Base-by-base conservation (phyloP, 1,284 basidiomycete genomes). In the Cutaneotrichosporon cavernicola region DNA sequence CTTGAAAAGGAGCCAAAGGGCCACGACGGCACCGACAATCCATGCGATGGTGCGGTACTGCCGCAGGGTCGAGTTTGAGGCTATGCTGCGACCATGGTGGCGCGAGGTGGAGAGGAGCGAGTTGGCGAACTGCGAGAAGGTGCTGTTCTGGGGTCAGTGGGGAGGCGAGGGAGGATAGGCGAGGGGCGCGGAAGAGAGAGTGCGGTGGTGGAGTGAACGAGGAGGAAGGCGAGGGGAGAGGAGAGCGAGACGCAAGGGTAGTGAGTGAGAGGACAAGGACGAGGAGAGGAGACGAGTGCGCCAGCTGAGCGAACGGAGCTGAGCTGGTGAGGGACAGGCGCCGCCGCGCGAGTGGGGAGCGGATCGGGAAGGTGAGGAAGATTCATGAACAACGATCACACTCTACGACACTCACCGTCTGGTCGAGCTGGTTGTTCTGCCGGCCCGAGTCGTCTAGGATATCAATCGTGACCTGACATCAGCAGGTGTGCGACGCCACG, bases 71-170 rank as follows among this genome's bases (percentile, higher is more conserved):
- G 74, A 76, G 58, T 69, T 73, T 16, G 71, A 58, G 2, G 78
- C 76, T 66, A 80, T 74, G 10, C 74, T 72, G 36, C 78, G 73
- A 32, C 70, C 71, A 64, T 80, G 78, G 64, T 74, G 76, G 5
- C 73, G 66, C n/a, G 75, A 74, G 2, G 78, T 78, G 26, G 78
- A 80, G 69, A 80, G 76, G 62, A 80, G 73, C 40, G 76, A 77
- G 63, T 75, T 75, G 50, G 76, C 71, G 62, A 80, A 78, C 18
- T 70, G 70, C 9, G 73, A 70, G 64, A 80, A 80, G 5, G 75
- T 71, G 69, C 73, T 78, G 63, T 26, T 21, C 49, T 56, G 52
- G 31, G 7, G 53, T 64, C 49, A 64, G 63, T 53, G 8, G 5
- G 26, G 26, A 26, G 26, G 26, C 3, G 26, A 4, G 13, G 49